phyloP scores from a whole-genome alignment of 1,284 basidiomycete genomes.

The Pascua guehoae region DNA sequence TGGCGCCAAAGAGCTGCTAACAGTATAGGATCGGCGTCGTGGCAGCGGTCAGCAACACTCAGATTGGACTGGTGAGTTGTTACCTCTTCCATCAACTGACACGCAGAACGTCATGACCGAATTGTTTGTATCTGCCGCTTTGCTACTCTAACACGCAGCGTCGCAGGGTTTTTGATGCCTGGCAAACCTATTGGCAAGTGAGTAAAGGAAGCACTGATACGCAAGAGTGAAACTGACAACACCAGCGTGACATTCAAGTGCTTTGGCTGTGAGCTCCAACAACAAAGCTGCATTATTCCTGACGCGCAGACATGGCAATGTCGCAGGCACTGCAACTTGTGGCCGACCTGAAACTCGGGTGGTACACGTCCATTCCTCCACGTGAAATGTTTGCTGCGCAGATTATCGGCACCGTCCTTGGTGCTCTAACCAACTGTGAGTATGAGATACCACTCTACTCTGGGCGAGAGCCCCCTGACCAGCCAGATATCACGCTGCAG shows the following conservation, averaged over 20 bases:
- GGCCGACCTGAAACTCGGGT: conserved; percentile 52
- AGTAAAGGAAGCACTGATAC: conserved; percentile 14
- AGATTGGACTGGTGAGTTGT: conserved; percentile 46
- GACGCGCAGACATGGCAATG: conserved; percentile 49
- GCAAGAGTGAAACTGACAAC: neutral
- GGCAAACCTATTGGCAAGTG: conserved; percentile 54
- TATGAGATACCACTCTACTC: too few relatives aligned
- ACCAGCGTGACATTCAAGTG: conserved; percentile 49
- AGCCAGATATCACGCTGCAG: conserved; percentile 49
- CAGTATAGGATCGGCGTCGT: conserved; percentile 51
- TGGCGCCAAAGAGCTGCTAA: conserved; percentile 24
- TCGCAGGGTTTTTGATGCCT: conserved; percentile 53
- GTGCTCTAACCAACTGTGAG: conserved; percentile 51
- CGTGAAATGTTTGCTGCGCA: conserved; percentile 54
- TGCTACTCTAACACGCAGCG: conserved; percentile 21
- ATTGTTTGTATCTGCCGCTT: conserved; percentile 34
- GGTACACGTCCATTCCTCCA: conserved; percentile 48
- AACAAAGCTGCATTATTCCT: conserved; percentile 9
- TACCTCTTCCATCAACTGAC: neutral
- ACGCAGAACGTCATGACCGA: conserved; percentile 52
- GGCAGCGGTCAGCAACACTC: conserved; percentile 53
- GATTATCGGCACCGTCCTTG: conserved; percentile 52
- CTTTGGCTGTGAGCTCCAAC: conserved; percentile 37
- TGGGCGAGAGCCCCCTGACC: neutral
- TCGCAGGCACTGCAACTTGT: conserved; percentile 50